Conservation (phyloP, 2,329 filamentous ascomycete genomes). For the Aspergillus novofumigatus region DNA sequence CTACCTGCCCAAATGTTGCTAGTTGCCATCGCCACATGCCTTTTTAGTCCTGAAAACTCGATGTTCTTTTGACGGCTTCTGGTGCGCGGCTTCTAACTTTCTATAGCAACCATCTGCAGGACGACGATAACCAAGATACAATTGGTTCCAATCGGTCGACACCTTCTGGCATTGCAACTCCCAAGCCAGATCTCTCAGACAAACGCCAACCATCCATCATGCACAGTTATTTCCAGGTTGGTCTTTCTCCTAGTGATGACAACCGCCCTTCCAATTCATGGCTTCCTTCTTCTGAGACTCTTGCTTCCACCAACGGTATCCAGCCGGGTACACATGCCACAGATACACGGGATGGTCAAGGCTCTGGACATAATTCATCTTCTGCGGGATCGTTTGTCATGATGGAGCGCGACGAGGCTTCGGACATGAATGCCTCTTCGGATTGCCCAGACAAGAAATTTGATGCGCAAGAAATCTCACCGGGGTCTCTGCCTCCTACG, state of each 20-base stretch:
- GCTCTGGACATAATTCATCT: conserved; percentile 25
- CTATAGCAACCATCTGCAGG: conserved; percentile 28
- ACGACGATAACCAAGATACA: conserved; percentile 42
- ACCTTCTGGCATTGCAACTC: conserved; percentile 86
- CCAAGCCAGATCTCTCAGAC: conserved; percentile 87
- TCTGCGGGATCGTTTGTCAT: conserved; percentile 41
- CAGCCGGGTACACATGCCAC: conserved; percentile 22
- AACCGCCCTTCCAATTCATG: conserved; percentile 41
- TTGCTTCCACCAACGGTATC: conserved; percentile 20
- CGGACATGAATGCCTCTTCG: conserved; percentile 26
- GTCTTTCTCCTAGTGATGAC: conserved; percentile 76
- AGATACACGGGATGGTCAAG: conserved; percentile 21
- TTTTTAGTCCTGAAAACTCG: not conserved
- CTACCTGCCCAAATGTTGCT: too few relatives aligned
- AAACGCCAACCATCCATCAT: conserved; percentile 94
- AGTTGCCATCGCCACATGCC: not conserved
- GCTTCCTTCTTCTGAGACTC: conserved; percentile 33
- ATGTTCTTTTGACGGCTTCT: not conserved
- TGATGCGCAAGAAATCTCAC: conserved; percentile 21
- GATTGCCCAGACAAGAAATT: conserved; percentile 21
- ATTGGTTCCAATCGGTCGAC: conserved; percentile 73
- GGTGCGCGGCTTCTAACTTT: not conserved
- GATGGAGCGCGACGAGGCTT: conserved; percentile 36
- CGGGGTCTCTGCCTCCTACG: conserved; percentile 30
- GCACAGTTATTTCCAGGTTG: conserved; percentile 98